Evolutionary conservation across 202 grass and related monocot species (phyloP), one percentile per base, ranked within the genome.

Genomic region (Dendrocalamus latiflorus): DNA sequence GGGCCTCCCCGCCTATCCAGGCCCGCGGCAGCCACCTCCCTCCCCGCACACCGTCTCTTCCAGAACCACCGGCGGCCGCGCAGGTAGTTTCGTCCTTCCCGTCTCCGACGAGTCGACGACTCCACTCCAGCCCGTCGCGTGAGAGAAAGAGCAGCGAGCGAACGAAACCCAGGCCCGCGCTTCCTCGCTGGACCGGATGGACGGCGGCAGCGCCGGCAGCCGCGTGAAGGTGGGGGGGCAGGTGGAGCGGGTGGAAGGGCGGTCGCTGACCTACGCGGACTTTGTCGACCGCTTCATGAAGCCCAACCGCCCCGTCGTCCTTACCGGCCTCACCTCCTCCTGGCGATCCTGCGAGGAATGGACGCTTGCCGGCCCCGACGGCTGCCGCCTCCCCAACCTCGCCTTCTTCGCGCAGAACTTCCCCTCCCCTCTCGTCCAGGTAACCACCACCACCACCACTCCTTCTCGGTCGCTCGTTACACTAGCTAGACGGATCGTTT

Each of bases 241-340:
- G 66, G 93, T 97, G 50, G 94, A 94, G 84, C 81, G 88, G 57
- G 86, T 94, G 79, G 88, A 93, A 50, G 95, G 75, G 26, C 39
- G 64, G 45, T 72, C 74, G 36, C 79, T 97, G 72, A 79, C 75
- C 33, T 97, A 94, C 82, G 74, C 74, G 1, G 88, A 93, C 48
- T 98, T 98, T 71, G 87, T 94, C 36, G 68, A 85, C 30, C 89
- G 88, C 53, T 98, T 90, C 76, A 80, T 98, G 80, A 89, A 63
- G 70, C 82, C 84, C 49, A 98, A 94, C 60, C 65, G 60, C 43
- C 95, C 95, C 25, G 90, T 98, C 78, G 76, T 98, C 9, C 95
- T 94, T 72, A 93, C 92, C 12, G 95, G 92, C 3, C 95, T 98
- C 71, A 98, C 86, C 79, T 72, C 82, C 64, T 85, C 60, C 62